Conservation (phyloP, 345 rosid species). For the Hibiscus mutabilis region DNA sequence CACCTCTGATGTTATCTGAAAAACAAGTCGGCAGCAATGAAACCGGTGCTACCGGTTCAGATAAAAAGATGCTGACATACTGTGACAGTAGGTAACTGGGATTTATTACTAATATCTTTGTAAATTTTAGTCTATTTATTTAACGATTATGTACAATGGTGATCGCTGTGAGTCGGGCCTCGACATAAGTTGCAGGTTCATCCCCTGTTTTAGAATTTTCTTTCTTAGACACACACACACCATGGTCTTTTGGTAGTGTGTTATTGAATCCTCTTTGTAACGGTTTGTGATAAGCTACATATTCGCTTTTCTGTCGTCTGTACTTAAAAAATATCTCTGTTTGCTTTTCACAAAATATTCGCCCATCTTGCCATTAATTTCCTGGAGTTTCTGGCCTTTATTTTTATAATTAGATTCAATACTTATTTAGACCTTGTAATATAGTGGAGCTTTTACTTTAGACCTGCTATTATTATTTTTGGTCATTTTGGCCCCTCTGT, state of each 20-base stretch:
- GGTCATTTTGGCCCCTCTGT: no score
- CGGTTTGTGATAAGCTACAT: background rate
- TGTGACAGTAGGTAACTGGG: background rate
- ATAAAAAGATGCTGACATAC: background rate
- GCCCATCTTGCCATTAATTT: background rate
- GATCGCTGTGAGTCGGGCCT: background rate
- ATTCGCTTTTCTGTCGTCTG: background rate
- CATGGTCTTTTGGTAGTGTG: background rate
- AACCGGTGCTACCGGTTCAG: background rate
- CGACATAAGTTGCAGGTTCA: background rate
- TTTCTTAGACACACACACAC: background rate
- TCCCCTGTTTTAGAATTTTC: background rate
- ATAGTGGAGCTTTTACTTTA: no score
- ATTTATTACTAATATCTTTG: background rate
- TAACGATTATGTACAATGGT: slow-evolving; percentile 6
- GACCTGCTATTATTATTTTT: no score
- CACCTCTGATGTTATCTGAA: no score
- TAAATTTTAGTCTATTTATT: slow-evolving; percentile 4
- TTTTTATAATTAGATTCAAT: no score
- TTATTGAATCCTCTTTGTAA: background rate
- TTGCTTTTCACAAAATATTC: background rate
- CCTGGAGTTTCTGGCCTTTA: background rate
- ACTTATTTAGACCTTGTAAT: no score
- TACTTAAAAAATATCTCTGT: background rate
- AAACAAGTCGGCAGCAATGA: slow-evolving; percentile 23